phyloP scores from a whole-genome alignment of 768 basidiomycete species.

The Mycena vitilis region DNA sequence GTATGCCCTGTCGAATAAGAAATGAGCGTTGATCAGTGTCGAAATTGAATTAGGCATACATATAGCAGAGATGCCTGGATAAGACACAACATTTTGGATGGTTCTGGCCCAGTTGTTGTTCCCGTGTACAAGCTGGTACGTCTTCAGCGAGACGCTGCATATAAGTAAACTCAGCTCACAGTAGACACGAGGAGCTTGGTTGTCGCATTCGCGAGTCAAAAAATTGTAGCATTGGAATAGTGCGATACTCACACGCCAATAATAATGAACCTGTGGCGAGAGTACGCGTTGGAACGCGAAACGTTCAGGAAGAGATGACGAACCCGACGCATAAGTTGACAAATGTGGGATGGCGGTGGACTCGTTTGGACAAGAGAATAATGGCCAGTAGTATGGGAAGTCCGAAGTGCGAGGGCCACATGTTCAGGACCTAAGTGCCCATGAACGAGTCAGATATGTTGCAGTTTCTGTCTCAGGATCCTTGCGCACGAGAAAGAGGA shows the following conservation, averaged over 20 bases:
- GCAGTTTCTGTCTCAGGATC: no score
- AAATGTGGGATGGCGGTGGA: constrained; percentile 60
- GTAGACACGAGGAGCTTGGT: constrained; percentile 52
- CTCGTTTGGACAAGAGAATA: constrained; percentile 52
- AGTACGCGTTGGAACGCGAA: no score
- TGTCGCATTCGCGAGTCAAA: constrained; percentile 6
- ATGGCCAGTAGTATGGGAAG: constrained; percentile 57
- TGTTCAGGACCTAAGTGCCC: constrained; percentile 49
- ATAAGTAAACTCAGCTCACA: constrained; percentile 43
- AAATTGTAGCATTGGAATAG: background rate
- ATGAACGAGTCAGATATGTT: no score
- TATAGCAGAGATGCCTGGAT: constrained; percentile 61
- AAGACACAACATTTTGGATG: constrained; percentile 55
- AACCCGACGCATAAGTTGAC: constrained; percentile 57
- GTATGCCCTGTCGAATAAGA: constrained; percentile 46
- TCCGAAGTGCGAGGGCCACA: constrained; percentile 63
- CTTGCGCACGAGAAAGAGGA: constrained; percentile 48
- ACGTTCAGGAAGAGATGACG: no score
- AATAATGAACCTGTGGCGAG: constrained; percentile 46
- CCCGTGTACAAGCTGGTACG: constrained; percentile 54
- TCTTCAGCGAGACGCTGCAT: constrained; percentile 4
- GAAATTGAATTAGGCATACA: constrained; percentile 8
- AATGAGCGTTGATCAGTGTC: background rate
- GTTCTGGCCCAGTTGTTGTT: constrained; percentile 57
- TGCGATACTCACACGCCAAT: constrained; percentile 53